Evolutionary conservation across 371 early-diverging fungal genomes (phyloP), one percentile per base, ranked within the genome.

Genomic region (Rhizopus arrhizus): DNA sequence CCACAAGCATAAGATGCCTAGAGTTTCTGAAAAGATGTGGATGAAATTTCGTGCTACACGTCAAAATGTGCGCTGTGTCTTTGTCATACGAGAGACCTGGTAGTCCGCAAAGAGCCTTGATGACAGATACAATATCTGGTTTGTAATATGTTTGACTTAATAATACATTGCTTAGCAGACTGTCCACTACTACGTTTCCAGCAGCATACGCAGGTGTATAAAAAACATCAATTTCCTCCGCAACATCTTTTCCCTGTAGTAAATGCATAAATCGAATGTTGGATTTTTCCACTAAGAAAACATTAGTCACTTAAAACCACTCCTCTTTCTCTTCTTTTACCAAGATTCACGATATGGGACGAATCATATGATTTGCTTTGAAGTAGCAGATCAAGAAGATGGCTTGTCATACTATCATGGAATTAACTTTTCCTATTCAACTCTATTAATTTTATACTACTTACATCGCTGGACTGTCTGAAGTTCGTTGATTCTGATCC

Each of bases 401-500:
- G 73, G 45, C 69, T 72, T 28, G 72, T 72, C 72, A 72, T 72
- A 46, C 72, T 71, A 50, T 1, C 40, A n/a, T 35, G 11, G 36
- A 36, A 6, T 41, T 29, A 10, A 2, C 8, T 13, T 41, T 13
- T 5, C 16, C 32, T 3, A 15, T 42, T 3, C 12, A 35, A 53
- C 4, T 40, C 22, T 22, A 22, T 2, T 2, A 22, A 38, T 3
- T 12, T 40, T 22, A 22, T 31, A 2, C 5, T 11, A 45, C 72
- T 73, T 74, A 80, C 78, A 81, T 67, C 7, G 78, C 78, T 33
- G 76, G 76, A 53, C 81, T 77, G 54, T 77, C 78, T 10, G 78
- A 70, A 49, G 69, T 75, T 38, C 69, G 43, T 56, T 77, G 72
- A 41, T 65, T 53, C 31, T 70, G 64, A 36, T 77, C 73, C 11